Base-by-base conservation (phyloP, 2,329 filamentous ascomycete species). In the Trematosphaeria pertusa region DNA sequence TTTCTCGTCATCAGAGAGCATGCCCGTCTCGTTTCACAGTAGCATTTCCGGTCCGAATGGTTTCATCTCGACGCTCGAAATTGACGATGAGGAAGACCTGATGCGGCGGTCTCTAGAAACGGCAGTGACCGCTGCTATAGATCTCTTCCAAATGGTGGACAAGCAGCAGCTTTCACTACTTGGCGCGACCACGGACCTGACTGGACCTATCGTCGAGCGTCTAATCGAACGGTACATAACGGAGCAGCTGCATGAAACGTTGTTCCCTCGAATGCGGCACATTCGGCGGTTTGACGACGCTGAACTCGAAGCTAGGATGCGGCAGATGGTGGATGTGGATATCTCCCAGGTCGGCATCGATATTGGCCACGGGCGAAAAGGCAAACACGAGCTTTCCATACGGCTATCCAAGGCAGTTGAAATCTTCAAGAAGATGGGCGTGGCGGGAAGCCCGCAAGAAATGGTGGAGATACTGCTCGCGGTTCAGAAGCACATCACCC, bases 171-270 rank as follows among this genome's bases (percentile, higher is more conserved):
- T 99, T 20, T 97, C 93, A 3, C 80, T 96, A 26, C 80, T 99
- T 4, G 94, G 92, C 14, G 89, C 92, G 4, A 96, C 91, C 1
- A 99, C 95, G 2, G 91, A 97, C 66, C 76, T 99, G 40, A 97
- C 94, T 0, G 93, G 94, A 0, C 90, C 92, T 1, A 76, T 95
- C 7, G 92, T 99, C 1, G 95, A 99, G 74, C 86, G 89, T 51
- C 80, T 99, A 62, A 97, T 99, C 56, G 94, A 99, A 72, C 87
- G 91, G 37, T 97, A 99, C 72, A 86, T 99, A 32, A 85, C 90
- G 0, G 94, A 97, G 67, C 93, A 96, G 69, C 85, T 97, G 5
- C 93, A 99, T 61, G 87, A 93, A 63, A 75, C 95, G 20, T 77
- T 99, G 8, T 99, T 96, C 64, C 89, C 92, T 0, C 84, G 88